phyloP scores from a whole-genome alignment of 345 rosid species.

The Murraya paniculata region DNA sequence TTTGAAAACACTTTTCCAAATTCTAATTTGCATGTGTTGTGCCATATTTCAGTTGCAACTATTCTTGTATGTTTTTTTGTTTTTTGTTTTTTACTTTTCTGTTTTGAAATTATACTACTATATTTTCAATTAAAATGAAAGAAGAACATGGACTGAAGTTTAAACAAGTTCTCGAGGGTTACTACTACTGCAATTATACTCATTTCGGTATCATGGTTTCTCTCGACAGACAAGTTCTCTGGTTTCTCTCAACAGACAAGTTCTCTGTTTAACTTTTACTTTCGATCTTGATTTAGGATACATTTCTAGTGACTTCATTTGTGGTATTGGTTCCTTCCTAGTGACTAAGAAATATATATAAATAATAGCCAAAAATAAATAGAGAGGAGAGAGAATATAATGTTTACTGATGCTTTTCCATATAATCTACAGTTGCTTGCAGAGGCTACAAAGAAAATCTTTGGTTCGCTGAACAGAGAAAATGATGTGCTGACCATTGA shows the following conservation, averaged over 20 bases:
- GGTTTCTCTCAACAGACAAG: neutral
- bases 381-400: neutral
- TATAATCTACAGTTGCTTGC: slow-evolving; percentile 85
- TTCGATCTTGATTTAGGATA: neutral
- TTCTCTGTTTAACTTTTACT: neutral
- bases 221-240: neutral
- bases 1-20: neutral
- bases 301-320: neutral
- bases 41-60: neutral
- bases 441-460: slow-evolving; percentile 78
- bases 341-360: neutral
- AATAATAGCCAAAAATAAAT: neutral
- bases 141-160: neutral
- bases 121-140: neutral
- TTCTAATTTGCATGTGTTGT: neutral
- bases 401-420: slow-evolving; percentile 19
- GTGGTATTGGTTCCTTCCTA: neutral
- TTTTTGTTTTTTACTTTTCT: neutral
- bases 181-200: neutral
- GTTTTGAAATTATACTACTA: neutral
- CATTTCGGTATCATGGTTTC: neutral
- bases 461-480: slow-evolving; percentile 56
- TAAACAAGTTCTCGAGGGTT: neutral
- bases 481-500: slow-evolving; percentile 59
- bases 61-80: neutral